Conservation (phyloP, 495 filamentous ascomycete genomes). For the Patellaria atrata region DNA sequence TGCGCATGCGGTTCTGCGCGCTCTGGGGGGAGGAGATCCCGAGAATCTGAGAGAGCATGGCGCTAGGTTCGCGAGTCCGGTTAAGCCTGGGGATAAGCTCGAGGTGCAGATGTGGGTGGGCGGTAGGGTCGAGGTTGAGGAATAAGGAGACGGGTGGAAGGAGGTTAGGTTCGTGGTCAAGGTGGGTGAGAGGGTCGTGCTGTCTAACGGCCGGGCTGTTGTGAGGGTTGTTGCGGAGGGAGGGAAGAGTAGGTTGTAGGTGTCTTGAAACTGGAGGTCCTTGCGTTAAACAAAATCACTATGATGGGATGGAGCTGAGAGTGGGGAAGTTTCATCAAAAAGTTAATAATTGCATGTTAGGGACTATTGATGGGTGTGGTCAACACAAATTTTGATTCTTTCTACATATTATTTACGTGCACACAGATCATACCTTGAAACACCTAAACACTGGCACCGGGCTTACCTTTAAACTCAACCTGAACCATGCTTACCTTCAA, state of each 20-base stretch:
- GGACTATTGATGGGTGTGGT: too few relatives aligned
- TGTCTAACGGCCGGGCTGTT: slow-evolving; percentile 72
- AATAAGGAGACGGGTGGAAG: slow-evolving; percentile 52
- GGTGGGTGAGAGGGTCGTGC: slow-evolving; percentile 56
- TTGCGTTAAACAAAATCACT: too few relatives aligned
- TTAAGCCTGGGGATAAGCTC: slow-evolving; percentile 59
- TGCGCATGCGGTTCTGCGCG: slow-evolving; percentile 57
- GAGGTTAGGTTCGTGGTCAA: slow-evolving; percentile 66
- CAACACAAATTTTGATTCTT: too few relatives aligned
- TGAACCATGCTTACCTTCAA: too few relatives aligned
- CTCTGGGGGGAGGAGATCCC: slow-evolving; percentile 60
- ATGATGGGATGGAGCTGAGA: too few relatives aligned
- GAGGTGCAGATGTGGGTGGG: slow-evolving; percentile 53
- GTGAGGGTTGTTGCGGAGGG: slow-evolving; percentile 45
- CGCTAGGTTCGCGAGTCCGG: slow-evolving; percentile 73
- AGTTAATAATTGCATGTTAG: too few relatives aligned
- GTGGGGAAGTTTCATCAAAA: too few relatives aligned
- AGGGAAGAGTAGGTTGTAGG: slow-evolving; percentile 50
- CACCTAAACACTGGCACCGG: too few relatives aligned
- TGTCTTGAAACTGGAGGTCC: too few relatives aligned
- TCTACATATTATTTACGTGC: too few relatives aligned
- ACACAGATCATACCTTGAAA: too few relatives aligned
- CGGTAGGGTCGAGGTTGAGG: slow-evolving; percentile 43
- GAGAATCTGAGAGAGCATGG: slow-evolving; percentile 73
- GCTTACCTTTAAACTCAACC: too few relatives aligned